phyloP scores from a whole-genome alignment of 345 rosid genomes.

The Euclidium syriacum region DNA sequence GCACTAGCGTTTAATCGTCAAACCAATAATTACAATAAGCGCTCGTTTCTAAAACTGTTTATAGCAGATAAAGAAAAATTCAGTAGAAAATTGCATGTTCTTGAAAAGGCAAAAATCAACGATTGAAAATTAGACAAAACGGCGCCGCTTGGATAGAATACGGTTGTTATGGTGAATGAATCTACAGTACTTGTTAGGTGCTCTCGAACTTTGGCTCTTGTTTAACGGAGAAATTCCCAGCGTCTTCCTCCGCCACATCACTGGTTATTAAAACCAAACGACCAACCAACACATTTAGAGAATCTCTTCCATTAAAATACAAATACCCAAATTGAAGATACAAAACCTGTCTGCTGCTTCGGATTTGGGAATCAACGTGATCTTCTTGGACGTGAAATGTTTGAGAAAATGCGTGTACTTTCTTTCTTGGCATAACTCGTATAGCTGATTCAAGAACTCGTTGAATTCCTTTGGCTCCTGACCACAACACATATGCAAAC shows the following conservation, averaged over 20 bases:
- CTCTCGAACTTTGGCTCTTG: slow-evolving; percentile 30
- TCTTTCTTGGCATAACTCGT: slow-evolving; percentile 36
- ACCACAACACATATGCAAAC: slow-evolving; percentile 6
- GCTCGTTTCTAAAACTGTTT: too few species aligned
- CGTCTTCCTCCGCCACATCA: slow-evolving; percentile 62
- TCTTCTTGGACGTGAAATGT: slow-evolving; percentile 41
- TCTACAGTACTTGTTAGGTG: too few species aligned
- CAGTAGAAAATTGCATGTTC: too few species aligned
- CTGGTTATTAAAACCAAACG: slow-evolving; percentile 36
- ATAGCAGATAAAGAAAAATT: too few species aligned
- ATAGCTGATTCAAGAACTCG: slow-evolving; percentile 44
- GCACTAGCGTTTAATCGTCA: too few species aligned
- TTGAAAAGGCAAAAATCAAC: too few species aligned
- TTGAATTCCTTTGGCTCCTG: slow-evolving; percentile 90
- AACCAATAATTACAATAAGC: too few species aligned
- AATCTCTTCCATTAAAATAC: neutral
- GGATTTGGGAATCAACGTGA: slow-evolving; percentile 63
- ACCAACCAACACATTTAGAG: neutral
- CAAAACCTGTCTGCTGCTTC: slow-evolving; percentile 82
- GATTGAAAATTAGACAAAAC: too few species aligned
- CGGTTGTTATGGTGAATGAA: too few species aligned
- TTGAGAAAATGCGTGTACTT: slow-evolving; percentile 37
- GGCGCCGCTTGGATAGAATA: neutral
- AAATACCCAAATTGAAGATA: neutral
- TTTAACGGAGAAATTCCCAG: slow-evolving; percentile 39